Evolutionary conservation across 2,329 filamentous ascomycete species (phyloP).

Genomic region (Parastagonospora nodorum): DNA sequence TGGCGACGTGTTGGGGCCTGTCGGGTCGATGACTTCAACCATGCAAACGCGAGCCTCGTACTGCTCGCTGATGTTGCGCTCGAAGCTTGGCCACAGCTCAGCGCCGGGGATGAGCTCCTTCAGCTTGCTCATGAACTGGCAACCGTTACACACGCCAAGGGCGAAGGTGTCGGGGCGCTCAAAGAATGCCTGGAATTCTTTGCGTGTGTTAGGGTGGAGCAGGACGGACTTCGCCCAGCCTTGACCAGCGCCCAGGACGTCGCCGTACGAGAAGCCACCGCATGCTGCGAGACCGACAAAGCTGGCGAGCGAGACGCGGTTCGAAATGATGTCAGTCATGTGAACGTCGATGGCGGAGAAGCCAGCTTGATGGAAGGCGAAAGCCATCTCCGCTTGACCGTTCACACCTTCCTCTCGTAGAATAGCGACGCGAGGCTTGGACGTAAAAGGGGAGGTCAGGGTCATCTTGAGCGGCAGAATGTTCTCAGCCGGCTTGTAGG

Average conservation of each 20-base stretch:
- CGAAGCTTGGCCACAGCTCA: constrained; percentile 80
- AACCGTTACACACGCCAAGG: constrained; percentile 95
- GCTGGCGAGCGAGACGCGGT: constrained; percentile 75
- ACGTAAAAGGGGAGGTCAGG: constrained; percentile 64
- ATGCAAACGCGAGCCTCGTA: constrained; percentile 89
- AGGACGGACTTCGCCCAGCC: constrained; percentile 96
- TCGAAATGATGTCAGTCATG: constrained; percentile 89
- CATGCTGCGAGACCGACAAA: constrained; percentile 93
- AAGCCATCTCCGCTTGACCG: constrained; percentile 96
- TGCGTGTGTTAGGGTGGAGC: constrained; percentile 74
- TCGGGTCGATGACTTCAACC: constrained; percentile 74
- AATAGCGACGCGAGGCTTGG: constrained; percentile 81
- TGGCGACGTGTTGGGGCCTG: constrained; percentile 44
- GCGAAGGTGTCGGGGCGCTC: constrained; percentile 86
- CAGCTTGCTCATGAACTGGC: constrained; percentile 87
- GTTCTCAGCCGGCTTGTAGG: constrained; percentile 77
- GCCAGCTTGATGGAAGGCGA: constrained; percentile 87
- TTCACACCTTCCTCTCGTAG: constrained; percentile 96
- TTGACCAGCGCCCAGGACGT: constrained; percentile 90
- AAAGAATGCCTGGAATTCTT: constrained; percentile 86
- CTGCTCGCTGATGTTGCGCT: constrained; percentile 82
- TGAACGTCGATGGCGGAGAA: constrained; percentile 93
- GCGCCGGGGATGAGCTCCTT: constrained; percentile 87
- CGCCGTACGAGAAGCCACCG: constrained; percentile 94
- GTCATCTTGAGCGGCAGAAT: constrained; percentile 71